Conservation (phyloP, 2,329 filamentous ascomycete genomes). For the Fusarium xyrophilum region DNA sequence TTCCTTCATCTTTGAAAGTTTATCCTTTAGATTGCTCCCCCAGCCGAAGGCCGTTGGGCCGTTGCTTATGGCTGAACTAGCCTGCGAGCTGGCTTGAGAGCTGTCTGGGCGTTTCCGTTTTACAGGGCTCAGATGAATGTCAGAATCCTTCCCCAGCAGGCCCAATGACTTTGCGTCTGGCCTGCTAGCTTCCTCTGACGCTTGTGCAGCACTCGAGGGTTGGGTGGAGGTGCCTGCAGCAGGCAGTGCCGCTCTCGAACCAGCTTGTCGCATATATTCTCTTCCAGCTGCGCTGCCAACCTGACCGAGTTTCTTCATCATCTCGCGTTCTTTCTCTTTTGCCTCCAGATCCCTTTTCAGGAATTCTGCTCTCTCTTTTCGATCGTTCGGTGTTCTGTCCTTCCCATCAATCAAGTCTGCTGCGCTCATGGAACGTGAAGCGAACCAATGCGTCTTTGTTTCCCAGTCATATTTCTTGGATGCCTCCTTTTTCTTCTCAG, state of each 20-base stretch:
- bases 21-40: slow-evolving; percentile 62
- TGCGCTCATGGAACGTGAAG: slow-evolving; percentile 59
- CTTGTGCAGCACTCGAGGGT: slow-evolving; percentile 23
- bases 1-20: slow-evolving; percentile 67
- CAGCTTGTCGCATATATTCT: slow-evolving; percentile 69
- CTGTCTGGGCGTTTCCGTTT: slow-evolving; percentile 66
- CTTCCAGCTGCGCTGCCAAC: slow-evolving; percentile 70
- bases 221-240: slow-evolving; percentile 26
- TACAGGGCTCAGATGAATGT: slow-evolving; percentile 64
- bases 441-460: slow-evolving; percentile 64
- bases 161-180: slow-evolving; percentile 53
- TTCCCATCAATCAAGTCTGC: slow-evolving; percentile 71
- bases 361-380: slow-evolving; percentile 69
- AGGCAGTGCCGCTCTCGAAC: slow-evolving; percentile 21
- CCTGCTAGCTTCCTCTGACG: slow-evolving; percentile 42
- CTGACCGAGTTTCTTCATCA: slow-evolving; percentile 71
- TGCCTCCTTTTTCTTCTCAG: slow-evolving; percentile 24
- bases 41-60: slow-evolving; percentile 57
- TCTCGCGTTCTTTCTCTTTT: slow-evolving; percentile 74
- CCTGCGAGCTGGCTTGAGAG: slow-evolving; percentile 49
- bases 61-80: slow-evolving; percentile 40
- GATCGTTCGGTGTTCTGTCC: slow-evolving; percentile 62
- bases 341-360: slow-evolving; percentile 69
- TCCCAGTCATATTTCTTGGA: slow-evolving; percentile 60
- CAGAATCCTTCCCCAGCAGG: slow-evolving; percentile 47